These are phyloP conservation scores for Pontederia paniculata DNA, from an alignment of 176 grass and related monocot genomes.

Conservation along the genomic window DNA sequence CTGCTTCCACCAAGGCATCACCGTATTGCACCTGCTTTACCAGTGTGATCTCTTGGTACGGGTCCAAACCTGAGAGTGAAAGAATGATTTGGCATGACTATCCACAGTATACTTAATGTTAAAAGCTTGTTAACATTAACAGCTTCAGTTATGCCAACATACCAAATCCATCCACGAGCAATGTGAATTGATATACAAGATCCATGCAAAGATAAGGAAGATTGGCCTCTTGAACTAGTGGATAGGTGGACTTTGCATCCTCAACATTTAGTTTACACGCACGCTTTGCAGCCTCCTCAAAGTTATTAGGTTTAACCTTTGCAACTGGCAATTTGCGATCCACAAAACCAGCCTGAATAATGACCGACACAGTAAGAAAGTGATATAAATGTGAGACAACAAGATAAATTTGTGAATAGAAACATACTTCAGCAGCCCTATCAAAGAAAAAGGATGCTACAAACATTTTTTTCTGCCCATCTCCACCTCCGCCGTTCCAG, in stretches of 20 bases:
- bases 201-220: constrained; percentile 46
- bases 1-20: constrained; percentile 19
- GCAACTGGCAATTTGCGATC: background rate
- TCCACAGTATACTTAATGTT: background rate
- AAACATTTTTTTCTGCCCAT: constrained; percentile 30
- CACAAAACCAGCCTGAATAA: constrained; percentile 17
- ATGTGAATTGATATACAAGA: constrained; percentile 34
- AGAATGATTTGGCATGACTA: background rate
- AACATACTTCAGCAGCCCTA: constrained; percentile 19
- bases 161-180: constrained; percentile 55
- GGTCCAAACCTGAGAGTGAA: constrained; percentile 21
- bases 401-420: background rate
- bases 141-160: background rate
- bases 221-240: background rate
- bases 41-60: constrained; percentile 31
- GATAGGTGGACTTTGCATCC: constrained; percentile 16
- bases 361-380: too few relatives aligned
- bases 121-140: background rate
- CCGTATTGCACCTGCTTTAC: constrained; percentile 34
- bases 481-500: constrained; percentile 41
- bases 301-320: background rate
- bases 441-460: constrained; percentile 24
- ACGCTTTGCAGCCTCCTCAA: constrained; percentile 7
- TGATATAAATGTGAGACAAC: background rate
- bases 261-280: constrained; percentile 16